Conservation (phyloP, 2,329 filamentous ascomycete genomes). For the Clarireedia sp. region DNA sequence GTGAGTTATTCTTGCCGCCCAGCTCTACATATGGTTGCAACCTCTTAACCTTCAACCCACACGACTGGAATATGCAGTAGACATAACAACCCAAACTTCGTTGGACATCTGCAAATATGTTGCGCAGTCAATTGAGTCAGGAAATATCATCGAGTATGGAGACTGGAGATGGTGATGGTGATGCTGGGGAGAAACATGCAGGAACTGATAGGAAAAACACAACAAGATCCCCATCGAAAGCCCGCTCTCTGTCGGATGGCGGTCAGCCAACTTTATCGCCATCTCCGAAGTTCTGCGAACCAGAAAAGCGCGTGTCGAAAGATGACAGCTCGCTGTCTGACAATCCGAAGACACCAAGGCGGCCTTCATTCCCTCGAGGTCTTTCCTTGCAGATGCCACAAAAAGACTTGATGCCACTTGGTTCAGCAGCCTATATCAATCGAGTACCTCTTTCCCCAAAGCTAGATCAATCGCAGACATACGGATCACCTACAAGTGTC, state of each 20-base stretch:
- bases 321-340: conserved; percentile 29
- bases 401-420: conserved; percentile 36
- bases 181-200: conserved; percentile 1
- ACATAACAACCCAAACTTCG: not conserved
- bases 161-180: not conserved
- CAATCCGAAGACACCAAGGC: conserved; percentile 63
- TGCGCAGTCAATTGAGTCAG: not conserved
- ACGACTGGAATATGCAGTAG: not conserved
- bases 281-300: conserved; percentile 29
- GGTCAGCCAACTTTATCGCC: conserved; percentile 24
- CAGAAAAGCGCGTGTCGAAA: conserved; percentile 26
- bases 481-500: conserved; percentile 80
- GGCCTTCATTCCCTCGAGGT: conserved; percentile 56
- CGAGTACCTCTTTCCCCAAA: conserved; percentile 73
- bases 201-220: conserved; percentile 2
- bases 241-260: conserved; percentile 27
- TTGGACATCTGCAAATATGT: not conserved
- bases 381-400: conserved; percentile 64
- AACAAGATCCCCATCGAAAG: conserved; percentile 27
- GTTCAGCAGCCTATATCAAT: conserved; percentile 42
- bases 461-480: conserved; percentile 74
- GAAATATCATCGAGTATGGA: conserved; percentile 9
- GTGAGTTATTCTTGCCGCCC: not conserved
- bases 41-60: not conserved
- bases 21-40: not conserved